Evolutionary conservation across 148 eudicot genomes (phyloP), one percentile per base, ranked within the genome.

Genomic region (Simmondsia chinensis): DNA sequence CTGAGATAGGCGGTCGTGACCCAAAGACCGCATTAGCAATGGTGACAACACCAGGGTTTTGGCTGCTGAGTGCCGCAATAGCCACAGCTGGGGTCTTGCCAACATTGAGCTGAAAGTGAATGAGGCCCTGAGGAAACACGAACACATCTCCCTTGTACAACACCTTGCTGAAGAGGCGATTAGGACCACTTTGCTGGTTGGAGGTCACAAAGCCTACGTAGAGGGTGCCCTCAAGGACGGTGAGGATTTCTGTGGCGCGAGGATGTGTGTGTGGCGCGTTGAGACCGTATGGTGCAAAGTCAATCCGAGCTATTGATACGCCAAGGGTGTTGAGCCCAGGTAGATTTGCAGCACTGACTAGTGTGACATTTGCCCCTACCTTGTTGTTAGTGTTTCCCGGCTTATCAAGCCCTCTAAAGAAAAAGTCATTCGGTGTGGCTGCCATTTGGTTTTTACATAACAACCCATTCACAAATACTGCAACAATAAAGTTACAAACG

Each of bases 151-250:
- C 46, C 35, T 25, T 39, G 1, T 51, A 0, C 19, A 39, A 24
- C 11, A 51, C 25, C 8, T 51, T 38, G 13, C 9, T 17, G 1
- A 51, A 21, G 6, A 38, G 13, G 6, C 45, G 15, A 27, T 38
- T 51, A 1, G 25, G 31, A 5, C 31, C 31, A 28, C 9, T 28
- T 28, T 5, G 31, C 9, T 31, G 43, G 32, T 50, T 50, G 43
- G 57, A 50, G 13, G 55, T 50, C 41, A 50, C 43, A 36, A 50
- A 50, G 4, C 43, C 55, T 6, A 50, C 43, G 7, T 52, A n/a
- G 11, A 50, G 20, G 21, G 55, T 23, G 13, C 55, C 43, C 24
- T 50, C 55, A 21, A 50, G 29, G 14, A 50, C 46, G 1, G 36
- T 52, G 12, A 52, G n/a, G n/a, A n/a, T n/a, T n/a, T n/a, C n/a